Percentiles rank a stretch among this genome's conserved stretches.
phyloP scores from a whole-genome alignment of 2,329 filamentous ascomycete genomes.

The Calonectria crousiana region DNA sequence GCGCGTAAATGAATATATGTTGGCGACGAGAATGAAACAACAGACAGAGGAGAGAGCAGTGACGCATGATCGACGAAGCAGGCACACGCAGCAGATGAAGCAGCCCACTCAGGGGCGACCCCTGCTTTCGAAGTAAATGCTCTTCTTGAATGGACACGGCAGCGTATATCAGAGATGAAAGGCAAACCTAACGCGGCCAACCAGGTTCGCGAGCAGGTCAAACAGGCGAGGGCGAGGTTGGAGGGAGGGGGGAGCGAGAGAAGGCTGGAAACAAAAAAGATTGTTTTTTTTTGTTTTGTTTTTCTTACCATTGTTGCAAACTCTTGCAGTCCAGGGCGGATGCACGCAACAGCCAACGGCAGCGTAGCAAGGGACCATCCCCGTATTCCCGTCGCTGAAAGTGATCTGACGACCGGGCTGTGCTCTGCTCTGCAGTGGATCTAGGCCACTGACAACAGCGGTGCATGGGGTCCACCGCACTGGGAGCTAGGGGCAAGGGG shows the following conservation, averaged over 20 bases:
- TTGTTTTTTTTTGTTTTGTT: neutral
- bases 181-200: neutral
- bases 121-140: neutral
- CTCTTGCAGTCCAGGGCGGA: neutral
- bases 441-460: conserved; percentile 3
- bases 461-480: conserved; percentile 2
- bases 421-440: conserved; percentile 12
- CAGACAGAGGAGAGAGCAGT: neutral
- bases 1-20: neutral
- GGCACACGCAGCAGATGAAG: conserved; percentile 24
- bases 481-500: conserved; percentile 13
- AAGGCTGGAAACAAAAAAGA: neutral
- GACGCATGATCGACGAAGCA: conserved; percentile 25
- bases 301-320: neutral
- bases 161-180: neutral
- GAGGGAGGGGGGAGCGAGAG: neutral
- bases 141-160: neutral
- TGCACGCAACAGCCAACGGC: neutral
- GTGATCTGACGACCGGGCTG: conserved; percentile 21
- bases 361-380: neutral
- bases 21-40: conserved; percentile 20
- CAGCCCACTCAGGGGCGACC: conserved; percentile 14
- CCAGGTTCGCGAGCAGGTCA: neutral
- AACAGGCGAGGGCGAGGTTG: neutral
- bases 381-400: conserved; percentile 2